A percentile compares a stretch with the other conserved stretches of the same genome.
These are phyloP conservation scores for Nicotiana rustica DNA, from an alignment of 305 asterid genomes.

Conservation along the genomic window DNA sequence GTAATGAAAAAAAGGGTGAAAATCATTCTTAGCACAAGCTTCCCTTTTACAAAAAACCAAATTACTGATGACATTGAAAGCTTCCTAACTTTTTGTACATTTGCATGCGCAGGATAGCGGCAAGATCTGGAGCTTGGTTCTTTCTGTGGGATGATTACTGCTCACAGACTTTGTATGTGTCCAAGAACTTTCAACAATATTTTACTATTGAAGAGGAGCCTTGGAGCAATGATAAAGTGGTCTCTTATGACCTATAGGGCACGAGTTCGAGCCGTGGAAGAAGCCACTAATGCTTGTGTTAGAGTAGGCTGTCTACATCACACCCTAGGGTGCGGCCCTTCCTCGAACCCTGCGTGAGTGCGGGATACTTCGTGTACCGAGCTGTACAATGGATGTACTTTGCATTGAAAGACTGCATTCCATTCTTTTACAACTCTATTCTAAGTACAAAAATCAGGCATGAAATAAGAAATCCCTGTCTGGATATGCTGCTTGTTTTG, in stretches of 20 bases:
- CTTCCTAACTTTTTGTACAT: neutral
- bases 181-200: neutral
- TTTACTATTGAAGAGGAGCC: neutral
- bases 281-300: too few relatives aligned
- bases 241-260: too few relatives aligned
- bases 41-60: neutral
- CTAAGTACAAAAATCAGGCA: neutral
- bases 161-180: neutral
- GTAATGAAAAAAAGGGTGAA: neutral
- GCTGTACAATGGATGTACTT: neutral
- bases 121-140: conserved; percentile 41
- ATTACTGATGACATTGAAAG: neutral
- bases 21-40: neutral
- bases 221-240: too few relatives aligned
- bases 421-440: neutral
- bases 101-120: conserved; percentile 37
- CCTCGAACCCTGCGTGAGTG: too few relatives aligned
- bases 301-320: too few relatives aligned
- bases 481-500: neutral
- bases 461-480: neutral
- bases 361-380: too few relatives aligned
- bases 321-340: too few relatives aligned
- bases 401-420: neutral
- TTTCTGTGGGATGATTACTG: too few relatives aligned
- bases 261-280: too few relatives aligned